phyloP scores from a whole-genome alignment of 2,329 filamentous ascomycete species.

The Zalaria obscura region DNA sequence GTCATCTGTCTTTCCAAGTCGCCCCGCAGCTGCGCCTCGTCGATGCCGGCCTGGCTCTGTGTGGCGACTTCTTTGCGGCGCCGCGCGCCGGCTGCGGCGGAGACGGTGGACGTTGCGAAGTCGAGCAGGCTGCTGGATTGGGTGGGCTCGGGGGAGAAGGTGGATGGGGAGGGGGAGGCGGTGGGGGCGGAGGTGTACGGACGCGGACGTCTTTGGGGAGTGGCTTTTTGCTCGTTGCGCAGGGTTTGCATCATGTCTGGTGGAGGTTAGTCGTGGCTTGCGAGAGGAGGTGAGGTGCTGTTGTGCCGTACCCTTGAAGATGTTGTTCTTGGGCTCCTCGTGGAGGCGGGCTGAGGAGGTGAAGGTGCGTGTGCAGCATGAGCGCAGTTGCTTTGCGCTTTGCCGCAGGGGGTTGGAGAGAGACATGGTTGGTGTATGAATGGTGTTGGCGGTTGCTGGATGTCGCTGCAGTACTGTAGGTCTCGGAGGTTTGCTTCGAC shows the following conservation, averaged over 20 bases:
- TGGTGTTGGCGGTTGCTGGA: background rate
- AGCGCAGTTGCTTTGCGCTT: background rate
- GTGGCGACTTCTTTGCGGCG: background rate
- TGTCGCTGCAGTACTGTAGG: background rate
- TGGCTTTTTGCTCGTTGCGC: background rate
- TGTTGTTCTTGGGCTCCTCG: background rate
- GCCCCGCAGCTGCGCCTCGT: constrained; percentile 15
- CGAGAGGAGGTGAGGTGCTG: background rate
- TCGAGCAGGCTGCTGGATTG: background rate
- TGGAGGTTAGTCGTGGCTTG: background rate
- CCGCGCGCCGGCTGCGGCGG: background rate
- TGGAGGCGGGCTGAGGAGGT: constrained; percentile 1
- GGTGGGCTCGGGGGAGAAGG: background rate
- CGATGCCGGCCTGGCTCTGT: constrained; percentile 9
- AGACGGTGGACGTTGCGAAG: background rate
- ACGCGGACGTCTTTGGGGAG: no score
- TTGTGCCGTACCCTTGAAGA: background rate
- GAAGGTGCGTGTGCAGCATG: constrained; percentile 2
- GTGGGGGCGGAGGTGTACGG: background rate
- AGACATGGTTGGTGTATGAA: constrained; percentile 2
- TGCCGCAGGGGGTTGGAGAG: background rate
- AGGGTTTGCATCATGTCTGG: background rate
- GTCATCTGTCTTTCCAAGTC: constrained; percentile 51
- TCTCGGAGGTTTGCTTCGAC: background rate
- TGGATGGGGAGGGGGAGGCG: background rate